Base-by-base conservation (phyloP, 1,284 basidiomycete species). In the Ganoderma leucocontextum region DNA sequence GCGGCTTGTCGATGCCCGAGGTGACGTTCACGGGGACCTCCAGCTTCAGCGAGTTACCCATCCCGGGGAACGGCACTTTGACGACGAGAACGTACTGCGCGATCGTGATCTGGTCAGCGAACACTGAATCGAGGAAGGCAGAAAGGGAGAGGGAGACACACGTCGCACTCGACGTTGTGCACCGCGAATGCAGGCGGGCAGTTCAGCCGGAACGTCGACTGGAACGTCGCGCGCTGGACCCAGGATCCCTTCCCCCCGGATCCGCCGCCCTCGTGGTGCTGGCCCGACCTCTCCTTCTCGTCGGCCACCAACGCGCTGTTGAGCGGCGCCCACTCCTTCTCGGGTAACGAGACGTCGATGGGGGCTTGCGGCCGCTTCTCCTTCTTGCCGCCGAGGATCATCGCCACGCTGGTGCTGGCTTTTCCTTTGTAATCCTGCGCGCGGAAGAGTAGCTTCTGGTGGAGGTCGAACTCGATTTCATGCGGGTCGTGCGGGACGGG, bases 1-100 rank as follows among this genome's bases (percentile, higher is more conserved):
- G 15, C 12, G 68, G 52, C 29, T 39, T 22, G 19, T 66, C 64
- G 41, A 73, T 62, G 1, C 72, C 69, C 7, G 70, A 73, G 5
- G 68, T 64, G 39, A 73, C 38, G 0, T 15, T 60, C n/a, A 71
- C 63, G 8, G 69, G 72, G n/a, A 71, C 41, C 12, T 57, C 53
- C 4, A 69, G 44, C 29, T 53, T 36, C 12, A 71, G 33, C 61
- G 63, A 49, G 35, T 73, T 73, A 13, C 70, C 70, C 1, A 73
- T 63, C 1, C 72, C 72, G 1, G 72, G 69, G 53, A 73, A 73
- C 22, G 69, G 67, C 7, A 73, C 67, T 15, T 68, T 73, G 35
- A 73, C n/a, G 10, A 39, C 41, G 5, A 72, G 62, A 2, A 25
- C 7, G 33, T 72, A 65, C 71, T 72, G 59, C 12, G 15, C 6